Evolutionary conservation across 805 yeast species (phyloP).

Genomic region (Saccharomyces kudriavzevii): DNA sequence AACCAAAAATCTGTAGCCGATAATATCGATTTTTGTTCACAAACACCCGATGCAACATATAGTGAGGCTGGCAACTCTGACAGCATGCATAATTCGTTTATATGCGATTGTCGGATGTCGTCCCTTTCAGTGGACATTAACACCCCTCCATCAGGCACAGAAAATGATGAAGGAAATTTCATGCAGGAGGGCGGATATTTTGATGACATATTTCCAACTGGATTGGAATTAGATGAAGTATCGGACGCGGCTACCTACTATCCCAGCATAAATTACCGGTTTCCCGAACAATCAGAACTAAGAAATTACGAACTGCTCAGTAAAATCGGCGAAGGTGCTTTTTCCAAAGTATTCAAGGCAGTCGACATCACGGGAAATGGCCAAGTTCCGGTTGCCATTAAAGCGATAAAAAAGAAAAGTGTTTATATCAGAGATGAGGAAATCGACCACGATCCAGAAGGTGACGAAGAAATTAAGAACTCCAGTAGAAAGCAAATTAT

Average conservation of each 20-base stretch:
- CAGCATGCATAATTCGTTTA: neutral
- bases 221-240: neutral
- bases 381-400: slow-evolving; percentile 36
- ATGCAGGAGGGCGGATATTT: neutral
- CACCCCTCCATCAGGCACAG: neutral
- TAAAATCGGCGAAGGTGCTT: slow-evolving; percentile 74
- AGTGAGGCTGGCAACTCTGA: neutral
- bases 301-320: slow-evolving; percentile 34
- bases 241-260: neutral
- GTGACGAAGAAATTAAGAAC: slow-evolving; percentile 8
- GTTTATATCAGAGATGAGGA: slow-evolving; percentile 45
- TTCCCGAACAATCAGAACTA: slow-evolving; percentile 32
- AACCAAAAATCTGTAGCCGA: neutral
- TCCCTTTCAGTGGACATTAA: neutral
- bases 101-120: neutral
- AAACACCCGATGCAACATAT: neutral
- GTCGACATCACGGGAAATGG: neutral
- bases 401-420: slow-evolving; percentile 55
- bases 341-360: slow-evolving; percentile 67
- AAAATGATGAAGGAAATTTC: neutral
- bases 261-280: slow-evolving; percentile 17
- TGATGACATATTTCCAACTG: neutral
- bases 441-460: slow-evolving; percentile 5
- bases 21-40: neutral
- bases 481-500: slow-evolving; percentile 45